A percentile compares a stretch with the other conserved stretches of the same genome.
Conservation (phyloP, 2,329 filamentous ascomycete genomes). For the Macrophomina pseudophaseolina region DNA sequence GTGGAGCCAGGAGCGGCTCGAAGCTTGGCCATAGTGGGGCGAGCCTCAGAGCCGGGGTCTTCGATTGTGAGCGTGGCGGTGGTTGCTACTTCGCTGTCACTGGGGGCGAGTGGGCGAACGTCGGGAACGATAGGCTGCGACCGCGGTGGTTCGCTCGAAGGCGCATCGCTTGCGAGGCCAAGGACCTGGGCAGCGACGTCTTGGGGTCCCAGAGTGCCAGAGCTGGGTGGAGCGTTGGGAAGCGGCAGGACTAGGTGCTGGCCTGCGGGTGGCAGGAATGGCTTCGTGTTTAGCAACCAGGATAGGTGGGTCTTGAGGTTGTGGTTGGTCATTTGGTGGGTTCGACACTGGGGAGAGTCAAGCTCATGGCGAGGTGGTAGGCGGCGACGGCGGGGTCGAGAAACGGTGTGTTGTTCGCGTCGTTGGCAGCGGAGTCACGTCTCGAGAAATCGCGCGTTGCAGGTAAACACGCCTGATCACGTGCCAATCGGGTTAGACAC, state of each 20-base stretch:
- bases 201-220: conserved; percentile 37
- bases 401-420: not conserved
- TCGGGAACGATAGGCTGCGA: conserved; percentile 32
- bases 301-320: conserved; percentile 55
- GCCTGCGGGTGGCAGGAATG: conserved; percentile 46
- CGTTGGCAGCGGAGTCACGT: not conserved
- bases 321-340: conserved; percentile 51
- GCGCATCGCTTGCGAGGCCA: conserved; percentile 19
- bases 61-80: not conserved
- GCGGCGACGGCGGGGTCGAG: not conserved
- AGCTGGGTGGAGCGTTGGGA: conserved; percentile 3
- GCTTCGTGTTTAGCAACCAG: conserved; percentile 54
- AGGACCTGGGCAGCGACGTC: conserved; percentile 28
- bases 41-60: not conserved
- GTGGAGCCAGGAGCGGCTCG: conserved; percentile 49
- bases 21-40: conserved; percentile 48
- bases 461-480: not conserved
- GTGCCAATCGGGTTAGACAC: not conserved
- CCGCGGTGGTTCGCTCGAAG: conserved; percentile 33
- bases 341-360: not conserved
- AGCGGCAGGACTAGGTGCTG: not conserved
- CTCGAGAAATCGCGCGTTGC: not conserved
- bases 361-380: not conserved
- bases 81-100: conserved; percentile 24
- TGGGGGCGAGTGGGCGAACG: conserved; percentile 32